These are phyloP conservation scores for Suillus spraguei DNA, from an alignment of 768 basidiomycete genomes.

Conservation along the genomic window DNA sequence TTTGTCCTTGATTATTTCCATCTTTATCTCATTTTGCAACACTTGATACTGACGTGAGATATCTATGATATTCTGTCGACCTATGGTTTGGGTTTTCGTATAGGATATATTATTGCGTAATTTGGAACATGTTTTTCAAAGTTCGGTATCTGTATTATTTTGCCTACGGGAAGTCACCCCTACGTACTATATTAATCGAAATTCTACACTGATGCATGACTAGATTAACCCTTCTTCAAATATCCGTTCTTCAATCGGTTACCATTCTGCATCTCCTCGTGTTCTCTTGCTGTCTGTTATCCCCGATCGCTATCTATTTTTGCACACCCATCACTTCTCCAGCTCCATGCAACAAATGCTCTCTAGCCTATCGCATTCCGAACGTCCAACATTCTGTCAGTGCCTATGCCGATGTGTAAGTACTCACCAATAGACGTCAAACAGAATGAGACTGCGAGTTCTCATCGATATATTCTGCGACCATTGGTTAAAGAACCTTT, in stretches of 20 bases:
- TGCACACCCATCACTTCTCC: background rate
- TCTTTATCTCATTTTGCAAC: too few species aligned
- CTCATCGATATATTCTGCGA: constrained; percentile 17
- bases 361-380: background rate
- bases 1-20: too few species aligned
- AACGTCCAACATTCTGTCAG: background rate
- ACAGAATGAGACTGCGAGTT: background rate
- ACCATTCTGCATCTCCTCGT: background rate
- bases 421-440: constrained; percentile 8
- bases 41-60: too few species aligned
- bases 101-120: too few species aligned
- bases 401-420: background rate
- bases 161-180: too few species aligned
- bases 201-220: too few species aligned
- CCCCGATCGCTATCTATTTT: background rate
- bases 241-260: background rate
- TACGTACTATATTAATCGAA: too few species aligned
- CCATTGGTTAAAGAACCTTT: constrained; percentile 20
- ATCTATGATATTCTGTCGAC: too few species aligned
- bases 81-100: too few species aligned
- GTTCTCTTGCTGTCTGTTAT: background rate
- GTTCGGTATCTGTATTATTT: too few species aligned
- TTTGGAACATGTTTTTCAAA: too few species aligned
- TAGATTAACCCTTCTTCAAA: too few species aligned
- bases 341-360: background rate